Evolutionary conservation across 2,329 filamentous ascomycete species (phyloP), one percentile per base, ranked within the genome.

Genomic region (Paramyrothecium sp.): DNA sequence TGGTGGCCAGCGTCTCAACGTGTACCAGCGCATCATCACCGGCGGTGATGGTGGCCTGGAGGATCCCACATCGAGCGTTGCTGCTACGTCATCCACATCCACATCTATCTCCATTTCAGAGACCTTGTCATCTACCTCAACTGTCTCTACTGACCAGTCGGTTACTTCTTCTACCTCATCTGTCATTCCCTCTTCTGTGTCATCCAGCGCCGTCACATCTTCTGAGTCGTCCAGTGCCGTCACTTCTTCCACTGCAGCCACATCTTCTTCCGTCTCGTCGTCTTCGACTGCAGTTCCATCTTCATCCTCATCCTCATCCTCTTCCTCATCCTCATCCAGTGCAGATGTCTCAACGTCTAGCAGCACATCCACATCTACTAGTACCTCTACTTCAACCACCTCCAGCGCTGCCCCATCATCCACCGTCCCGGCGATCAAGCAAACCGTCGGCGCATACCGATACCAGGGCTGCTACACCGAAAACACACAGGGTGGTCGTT

Each of bases 1-100:
- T 20, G 51, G 51, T 20, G 33, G 51, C 51, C 51, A 53, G 51
- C 51, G 51, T 7, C 33, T 53, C 8, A 53, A 53, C 19, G 51
- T 53, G 4, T 53, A 53, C 51, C 51, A 53, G 30, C 51, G 26
- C 12, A 30, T 19, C 33, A 53, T n/a, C 16, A 20, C 30, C n/a
- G n/a, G n/a, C 21, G 26, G 16, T 22, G 33, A 26, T 17, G 16
- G 19, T 19, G 13, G 17, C 30, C 51, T 34, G 10, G n/a, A n/a
- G 13, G 13, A 16, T 20, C n/a, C 51, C 3, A 53, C 51, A 3
- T 38, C 51, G 17, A 41, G 17, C 26, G 26, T 10, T 16, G 21
- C 49, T 4, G 3, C 49, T 7, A 30, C 51, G 7, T 30, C 22
- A 10, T 19, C 30, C 21, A 33, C 26, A 21, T 20, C 30, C 16